Conservation (phyloP, 2,329 filamentous ascomycete genomes). For the Hymenoscyphus salicellus region DNA sequence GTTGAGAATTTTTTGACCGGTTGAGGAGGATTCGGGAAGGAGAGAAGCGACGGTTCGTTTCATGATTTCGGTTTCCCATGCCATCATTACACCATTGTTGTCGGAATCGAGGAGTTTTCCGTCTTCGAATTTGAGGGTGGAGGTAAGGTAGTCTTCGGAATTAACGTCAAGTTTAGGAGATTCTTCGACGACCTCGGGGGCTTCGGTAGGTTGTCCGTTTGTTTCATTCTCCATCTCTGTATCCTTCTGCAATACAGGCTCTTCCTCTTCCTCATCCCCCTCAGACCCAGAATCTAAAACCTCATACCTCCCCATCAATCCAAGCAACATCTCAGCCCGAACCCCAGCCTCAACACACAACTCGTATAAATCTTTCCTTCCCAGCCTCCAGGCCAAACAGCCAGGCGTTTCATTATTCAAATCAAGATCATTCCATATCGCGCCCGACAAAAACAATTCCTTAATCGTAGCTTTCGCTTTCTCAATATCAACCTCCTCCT, state of each 20-base stretch:
- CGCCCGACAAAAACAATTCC: constrained; percentile 79
- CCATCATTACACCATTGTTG: constrained; percentile 89
- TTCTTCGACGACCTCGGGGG: constrained; percentile 24
- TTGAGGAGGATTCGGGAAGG: constrained; percentile 44
- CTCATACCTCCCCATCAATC: constrained; percentile 78
- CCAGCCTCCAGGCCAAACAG: constrained; percentile 73
- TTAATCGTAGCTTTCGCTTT: constrained; percentile 66
- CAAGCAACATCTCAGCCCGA: constrained; percentile 82
- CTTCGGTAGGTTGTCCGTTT: background rate
- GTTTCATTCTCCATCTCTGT: constrained; percentile 29
- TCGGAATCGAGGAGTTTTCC: constrained; percentile 69
- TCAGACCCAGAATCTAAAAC: constrained; percentile 54
- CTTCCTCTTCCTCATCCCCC: constrained; percentile 43
- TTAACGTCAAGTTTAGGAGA: constrained; percentile 46
- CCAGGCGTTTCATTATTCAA: constrained; percentile 84
- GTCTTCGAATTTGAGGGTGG: constrained; percentile 60
- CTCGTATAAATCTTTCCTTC: constrained; percentile 69
- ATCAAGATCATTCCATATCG: constrained; percentile 97
- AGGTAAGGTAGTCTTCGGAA: constrained; percentile 66
- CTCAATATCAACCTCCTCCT: constrained; percentile 45
- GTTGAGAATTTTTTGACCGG: constrained; percentile 71
- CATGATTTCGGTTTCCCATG: constrained; percentile 89
- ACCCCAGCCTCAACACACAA: constrained; percentile 87
- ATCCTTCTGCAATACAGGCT: constrained; percentile 34
- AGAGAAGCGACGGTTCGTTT: constrained; percentile 68